Percentiles rank a stretch among this genome's conserved stretches.
Conservation (phyloP, 164 flowering plant genomes). For the Macadamia integrifolia region DNA sequence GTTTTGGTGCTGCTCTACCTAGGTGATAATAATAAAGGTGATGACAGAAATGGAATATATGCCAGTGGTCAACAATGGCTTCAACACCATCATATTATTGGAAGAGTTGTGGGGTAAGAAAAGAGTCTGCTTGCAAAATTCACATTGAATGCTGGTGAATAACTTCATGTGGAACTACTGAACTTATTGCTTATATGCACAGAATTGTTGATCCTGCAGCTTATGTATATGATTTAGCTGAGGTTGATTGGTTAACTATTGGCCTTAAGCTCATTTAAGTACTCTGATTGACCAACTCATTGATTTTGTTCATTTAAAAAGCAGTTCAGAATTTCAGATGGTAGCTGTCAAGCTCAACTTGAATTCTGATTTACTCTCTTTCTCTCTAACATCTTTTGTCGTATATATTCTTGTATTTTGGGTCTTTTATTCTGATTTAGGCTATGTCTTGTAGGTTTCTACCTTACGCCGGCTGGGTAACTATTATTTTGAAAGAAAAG, state of each 20-base stretch:
- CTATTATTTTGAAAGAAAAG: slow-evolving; percentile 29
- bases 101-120: slow-evolving; percentile 25
- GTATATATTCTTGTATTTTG: background rate
- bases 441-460: slow-evolving; percentile 17
- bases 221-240: background rate
- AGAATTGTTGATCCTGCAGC: background rate
- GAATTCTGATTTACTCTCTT: too few species aligned
- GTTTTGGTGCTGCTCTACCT: background rate
- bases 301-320: background rate
- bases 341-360: too few species aligned
- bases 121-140: background rate
- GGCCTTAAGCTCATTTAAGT: background rate
- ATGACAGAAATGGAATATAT: slow-evolving; percentile 23
- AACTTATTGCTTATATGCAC: background rate
- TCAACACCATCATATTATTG: slow-evolving; percentile 19
- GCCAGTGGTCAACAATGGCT: slow-evolving; percentile 24
- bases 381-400: background rate
- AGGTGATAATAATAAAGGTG: slow-evolving; percentile 23
- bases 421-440: background rate
- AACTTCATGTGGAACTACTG: background rate
- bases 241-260: too few species aligned
- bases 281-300: background rate
- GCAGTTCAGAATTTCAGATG: too few species aligned
- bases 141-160: background rate
- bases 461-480: slow-evolving; percentile 31